These are phyloP conservation scores for Gomphus bonarii DNA, from an alignment of 1,284 basidiomycete genomes.

Conservation along the genomic window DNA sequence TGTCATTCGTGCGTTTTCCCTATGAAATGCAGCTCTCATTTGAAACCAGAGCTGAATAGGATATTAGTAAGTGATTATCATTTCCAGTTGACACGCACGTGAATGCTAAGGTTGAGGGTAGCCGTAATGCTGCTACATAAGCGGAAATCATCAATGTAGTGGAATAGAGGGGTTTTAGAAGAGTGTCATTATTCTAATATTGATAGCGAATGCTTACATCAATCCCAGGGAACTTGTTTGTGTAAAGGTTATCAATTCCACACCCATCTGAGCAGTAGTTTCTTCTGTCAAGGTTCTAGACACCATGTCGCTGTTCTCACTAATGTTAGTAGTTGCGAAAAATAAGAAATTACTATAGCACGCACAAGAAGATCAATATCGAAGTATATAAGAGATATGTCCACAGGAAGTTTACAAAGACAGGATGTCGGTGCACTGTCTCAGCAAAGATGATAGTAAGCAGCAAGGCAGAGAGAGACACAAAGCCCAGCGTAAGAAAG, in stretches of 20 bases:
- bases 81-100: neutral
- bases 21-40: neutral
- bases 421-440: neutral
- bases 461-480: neutral
- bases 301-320: neutral
- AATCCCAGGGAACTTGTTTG: neutral
- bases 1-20: neutral
- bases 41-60: neutral
- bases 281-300: neutral
- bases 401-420: neutral
- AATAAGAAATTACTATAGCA: neutral
- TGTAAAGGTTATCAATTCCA: neutral
- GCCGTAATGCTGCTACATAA: neutral
- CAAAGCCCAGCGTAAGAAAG: neutral
- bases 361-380: neutral
- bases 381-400: neutral
- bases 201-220: neutral
- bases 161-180: neutral
- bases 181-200: neutral
- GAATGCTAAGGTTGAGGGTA: neutral
- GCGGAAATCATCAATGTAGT: neutral
- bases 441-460: neutral
- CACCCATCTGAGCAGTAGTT: neutral
- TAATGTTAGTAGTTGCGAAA: neutral
- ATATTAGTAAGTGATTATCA: neutral